These are phyloP conservation scores for Teunomyces kruisii DNA, from an alignment of 805 yeast species.

Conservation along the genomic window DNA sequence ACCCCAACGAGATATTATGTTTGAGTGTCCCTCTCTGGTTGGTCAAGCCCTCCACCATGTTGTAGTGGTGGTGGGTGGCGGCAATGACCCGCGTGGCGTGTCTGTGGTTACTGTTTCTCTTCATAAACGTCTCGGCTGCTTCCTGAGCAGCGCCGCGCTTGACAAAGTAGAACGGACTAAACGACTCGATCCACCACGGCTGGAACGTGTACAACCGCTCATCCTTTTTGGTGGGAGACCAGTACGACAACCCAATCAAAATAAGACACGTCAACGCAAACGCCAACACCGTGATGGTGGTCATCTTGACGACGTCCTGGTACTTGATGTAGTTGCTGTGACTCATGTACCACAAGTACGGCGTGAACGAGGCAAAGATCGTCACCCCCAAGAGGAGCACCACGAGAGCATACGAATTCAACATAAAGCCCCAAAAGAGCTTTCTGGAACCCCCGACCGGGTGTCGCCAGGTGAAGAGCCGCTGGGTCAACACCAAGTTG, in stretches of 20 bases:
- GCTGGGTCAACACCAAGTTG: constrained; percentile 17
- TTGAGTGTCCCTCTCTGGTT: constrained; percentile 17
- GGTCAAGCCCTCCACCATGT: constrained; percentile 15
- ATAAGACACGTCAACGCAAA: constrained; percentile 15
- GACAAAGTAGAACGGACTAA: constrained; percentile 20
- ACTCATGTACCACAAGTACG: constrained; percentile 11
- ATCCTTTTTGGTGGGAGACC: constrained; percentile 21
- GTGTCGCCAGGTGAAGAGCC: constrained; percentile 20
- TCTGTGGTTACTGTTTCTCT: constrained; percentile 19
- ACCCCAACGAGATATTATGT: constrained; percentile 13
- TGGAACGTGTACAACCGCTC: constrained; percentile 20
- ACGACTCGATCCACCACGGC: constrained; percentile 24
- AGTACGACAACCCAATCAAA: constrained; percentile 19
- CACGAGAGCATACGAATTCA: constrained; percentile 10
- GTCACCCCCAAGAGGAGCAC: constrained; percentile 10
- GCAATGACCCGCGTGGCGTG: constrained; percentile 23
- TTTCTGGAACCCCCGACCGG: constrained; percentile 20
- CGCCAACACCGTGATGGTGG: constrained; percentile 12
- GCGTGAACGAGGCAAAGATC: constrained; percentile 12
- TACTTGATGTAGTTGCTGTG: constrained; percentile 4
- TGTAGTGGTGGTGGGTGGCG: constrained; percentile 20
- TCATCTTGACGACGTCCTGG: constrained; percentile 11
- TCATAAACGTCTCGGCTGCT: constrained; percentile 21
- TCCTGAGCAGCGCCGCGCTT: constrained; percentile 17
- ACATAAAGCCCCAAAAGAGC: constrained; percentile 16